Evolutionary conservation across 2,329 filamentous ascomycete genomes (phyloP), one percentile per base, ranked within the genome.

Genomic region (Fusarium transvaalense): DNA sequence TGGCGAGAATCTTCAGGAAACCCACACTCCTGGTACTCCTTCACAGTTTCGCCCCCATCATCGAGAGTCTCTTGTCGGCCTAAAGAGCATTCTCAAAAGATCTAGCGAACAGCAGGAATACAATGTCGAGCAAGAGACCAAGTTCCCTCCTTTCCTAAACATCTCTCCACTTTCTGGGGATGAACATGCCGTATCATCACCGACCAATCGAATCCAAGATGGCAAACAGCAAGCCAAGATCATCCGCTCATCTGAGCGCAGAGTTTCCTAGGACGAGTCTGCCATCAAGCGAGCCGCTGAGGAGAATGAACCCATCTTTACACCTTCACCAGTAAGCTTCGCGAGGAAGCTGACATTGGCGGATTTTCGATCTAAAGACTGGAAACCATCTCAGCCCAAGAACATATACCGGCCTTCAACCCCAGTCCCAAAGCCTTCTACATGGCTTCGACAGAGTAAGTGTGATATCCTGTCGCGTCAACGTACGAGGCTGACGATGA

Each of bases 41-140:
- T 37, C 48, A 9, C 51, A 50, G 5, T 75, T 69, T 51, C 56
- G 55, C 25, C 72, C 68, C 15, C 69, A 60, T 42, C 71, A 75
- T 42, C 61, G 69, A 6, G 53, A 64, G 14, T 42, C 56, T 10
- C 42, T 68, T 2, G 13, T 71, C 10, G 66, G 70, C n/a, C 39
- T 73, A 21, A 74, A 56, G 46, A 46, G 71, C 10, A 75, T 75
- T 27, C 56, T 75, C 3, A 75, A 69, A 37, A 31, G 41, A 12
- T 38, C 64, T 27, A 32, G 37, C 9, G 47, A 35, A 10, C 47
- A 53, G 38, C 32, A 17, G 25, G 17, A 23, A 19, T 23, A 15
- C 19, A 23, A 47, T 1, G 48, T 23, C 6, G 43, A 50, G 1
- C 35, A 53, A 4, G 46, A 62, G 29, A 48, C 23, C 15, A 19